A percentile compares a stretch with the other conserved stretches of the same genome.
Evolutionary conservation across 306 rosid species (phyloP).

Genomic region (Delonix regia): DNA sequence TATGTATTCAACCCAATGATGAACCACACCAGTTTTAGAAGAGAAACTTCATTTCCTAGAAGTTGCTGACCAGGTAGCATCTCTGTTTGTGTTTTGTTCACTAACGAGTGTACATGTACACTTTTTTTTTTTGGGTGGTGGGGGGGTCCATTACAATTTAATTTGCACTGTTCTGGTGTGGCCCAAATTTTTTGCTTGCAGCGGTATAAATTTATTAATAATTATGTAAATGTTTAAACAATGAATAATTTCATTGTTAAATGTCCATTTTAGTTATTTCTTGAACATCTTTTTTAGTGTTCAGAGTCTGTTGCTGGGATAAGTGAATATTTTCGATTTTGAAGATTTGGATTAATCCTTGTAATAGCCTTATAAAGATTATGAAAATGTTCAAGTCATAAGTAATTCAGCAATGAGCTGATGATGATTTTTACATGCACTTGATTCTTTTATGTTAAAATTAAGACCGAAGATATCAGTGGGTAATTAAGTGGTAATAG

Average conservation of each 20-base stretch:
- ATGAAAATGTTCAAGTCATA: not conserved
- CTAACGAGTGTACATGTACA: not conserved
- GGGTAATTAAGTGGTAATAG: not conserved
- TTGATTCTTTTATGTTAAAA: too few relatives aligned
- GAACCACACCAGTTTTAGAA: constrained; percentile 36
- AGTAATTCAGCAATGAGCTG: not conserved
- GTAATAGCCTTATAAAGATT: not conserved
- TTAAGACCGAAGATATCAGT: not conserved
- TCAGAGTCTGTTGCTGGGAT: not conserved
- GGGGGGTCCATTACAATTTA: not conserved
- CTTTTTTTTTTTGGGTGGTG: not conserved
- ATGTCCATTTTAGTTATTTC: not conserved
- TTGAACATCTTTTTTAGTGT: not conserved
- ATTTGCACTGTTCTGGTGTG: not conserved
- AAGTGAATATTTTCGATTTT: not conserved
- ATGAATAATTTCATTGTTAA: not conserved
- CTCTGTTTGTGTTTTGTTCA: not conserved
- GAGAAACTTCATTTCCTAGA: constrained; percentile 1
- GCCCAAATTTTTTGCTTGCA: not conserved
- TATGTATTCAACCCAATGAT: constrained; percentile 50
- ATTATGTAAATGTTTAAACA: not conserved
- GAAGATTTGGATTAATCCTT: not conserved
- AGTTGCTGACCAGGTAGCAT: constrained; percentile 39
- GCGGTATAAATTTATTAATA: not conserved
- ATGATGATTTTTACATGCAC: not conserved